phyloP scores from a whole-genome alignment of 2,329 filamentous ascomycete species.

The Neofusicoccum sp. region DNA sequence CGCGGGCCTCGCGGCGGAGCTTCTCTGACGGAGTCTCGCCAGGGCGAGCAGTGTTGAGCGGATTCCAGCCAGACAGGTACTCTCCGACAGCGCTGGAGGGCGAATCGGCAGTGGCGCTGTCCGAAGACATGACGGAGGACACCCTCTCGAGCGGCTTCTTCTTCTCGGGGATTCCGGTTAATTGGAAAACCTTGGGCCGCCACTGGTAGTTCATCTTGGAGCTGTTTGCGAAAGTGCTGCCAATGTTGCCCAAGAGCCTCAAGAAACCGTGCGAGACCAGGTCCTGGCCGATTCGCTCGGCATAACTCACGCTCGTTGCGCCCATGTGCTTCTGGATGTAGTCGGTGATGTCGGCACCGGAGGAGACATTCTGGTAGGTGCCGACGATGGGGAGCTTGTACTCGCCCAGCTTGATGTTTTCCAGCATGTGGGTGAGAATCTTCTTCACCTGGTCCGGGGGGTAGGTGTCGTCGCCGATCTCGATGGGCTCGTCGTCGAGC shows the following conservation, averaged over 20 bases:
- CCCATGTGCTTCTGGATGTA: constrained; percentile 89
- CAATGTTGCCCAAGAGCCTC: constrained; percentile 88
- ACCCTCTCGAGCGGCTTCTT: constrained; percentile 71
- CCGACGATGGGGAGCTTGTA: constrained; percentile 94
- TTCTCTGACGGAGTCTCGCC: constrained; percentile 89
- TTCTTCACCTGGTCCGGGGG: constrained; percentile 85
- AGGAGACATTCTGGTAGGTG: constrained; percentile 89
- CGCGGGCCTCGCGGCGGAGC: constrained; percentile 81
- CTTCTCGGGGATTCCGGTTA: constrained; percentile 85
- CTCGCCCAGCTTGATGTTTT: constrained; percentile 82
- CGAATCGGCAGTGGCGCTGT: constrained; percentile 64
- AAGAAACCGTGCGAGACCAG: constrained; percentile 82
- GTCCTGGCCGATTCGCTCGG: constrained; percentile 93
- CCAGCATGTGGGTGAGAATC: constrained; percentile 80
- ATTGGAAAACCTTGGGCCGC: constrained; percentile 85
- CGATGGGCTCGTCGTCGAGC: constrained; percentile 73
- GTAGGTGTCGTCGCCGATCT: constrained; percentile 89
- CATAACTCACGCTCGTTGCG: constrained; percentile 80
- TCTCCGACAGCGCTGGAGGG: constrained; percentile 83
- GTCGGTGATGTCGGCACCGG: constrained; percentile 89
- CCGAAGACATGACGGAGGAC: constrained; percentile 63
- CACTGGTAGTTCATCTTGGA: constrained; percentile 97
- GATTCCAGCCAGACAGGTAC: constrained; percentile 89
- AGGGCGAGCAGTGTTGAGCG: constrained; percentile 83
- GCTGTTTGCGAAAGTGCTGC: constrained; percentile 94